Percentiles rank a stretch among this genome's conserved stretches.
These are phyloP conservation scores for Mycena polygramma DNA, from an alignment of 768 basidiomycete species.

Conservation along the genomic window DNA sequence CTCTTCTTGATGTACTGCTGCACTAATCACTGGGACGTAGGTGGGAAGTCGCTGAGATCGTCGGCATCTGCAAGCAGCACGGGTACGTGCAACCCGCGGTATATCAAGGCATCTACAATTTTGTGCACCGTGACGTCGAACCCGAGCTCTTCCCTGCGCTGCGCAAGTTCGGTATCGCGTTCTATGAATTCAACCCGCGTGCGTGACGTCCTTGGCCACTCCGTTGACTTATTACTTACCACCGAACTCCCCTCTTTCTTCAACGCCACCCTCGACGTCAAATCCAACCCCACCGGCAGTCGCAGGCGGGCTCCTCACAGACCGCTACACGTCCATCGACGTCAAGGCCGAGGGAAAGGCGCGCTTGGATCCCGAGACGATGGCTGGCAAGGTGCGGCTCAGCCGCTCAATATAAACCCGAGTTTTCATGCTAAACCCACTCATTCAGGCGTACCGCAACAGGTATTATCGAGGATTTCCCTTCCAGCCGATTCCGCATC, in stretches of 20 bases:
- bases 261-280: neutral
- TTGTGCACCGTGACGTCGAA: slow-evolving; percentile 55
- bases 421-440: no score
- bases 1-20: neutral
- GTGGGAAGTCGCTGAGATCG: slow-evolving; percentile 75
- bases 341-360: slow-evolving; percentile 61
- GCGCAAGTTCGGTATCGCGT: slow-evolving; percentile 67
- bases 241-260: neutral
- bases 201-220: neutral
- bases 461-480: neutral
- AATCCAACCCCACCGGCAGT: slow-evolving; percentile 47
- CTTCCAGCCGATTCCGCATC: no score
- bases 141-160: slow-evolving; percentile 66
- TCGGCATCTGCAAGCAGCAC: slow-evolving; percentile 66
- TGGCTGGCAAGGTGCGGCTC: slow-evolving; percentile 57
- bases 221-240: no score
- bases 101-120: slow-evolving; percentile 64
- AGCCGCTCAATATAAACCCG: neutral
- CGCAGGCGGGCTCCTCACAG: slow-evolving; percentile 71
- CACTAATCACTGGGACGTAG: slow-evolving; percentile 41
- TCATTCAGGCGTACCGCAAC: neutral
- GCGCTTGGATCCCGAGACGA: slow-evolving; percentile 62
- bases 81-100: slow-evolving; percentile 67
- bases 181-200: slow-evolving; percentile 71
- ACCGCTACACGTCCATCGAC: slow-evolving; percentile 58